A percentile compares a stretch with the other conserved stretches of the same genome.
Evolutionary conservation across 2,329 filamentous ascomycete species (phyloP).

Genomic region (Aspergillus pseudoglaucus): DNA sequence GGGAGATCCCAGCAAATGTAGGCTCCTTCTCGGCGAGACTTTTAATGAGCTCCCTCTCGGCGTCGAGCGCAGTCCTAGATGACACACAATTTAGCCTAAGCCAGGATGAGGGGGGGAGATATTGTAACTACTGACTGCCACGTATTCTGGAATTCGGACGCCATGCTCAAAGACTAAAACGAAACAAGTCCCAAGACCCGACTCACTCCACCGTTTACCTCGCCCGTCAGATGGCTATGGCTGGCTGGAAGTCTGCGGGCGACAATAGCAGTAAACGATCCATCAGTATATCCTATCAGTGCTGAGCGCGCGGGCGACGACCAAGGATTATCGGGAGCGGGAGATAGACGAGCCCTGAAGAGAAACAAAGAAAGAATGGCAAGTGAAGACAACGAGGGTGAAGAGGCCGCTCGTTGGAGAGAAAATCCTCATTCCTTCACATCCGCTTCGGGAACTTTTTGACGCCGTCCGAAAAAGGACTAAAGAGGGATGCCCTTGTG

Average conservation of each 20-base stretch:
- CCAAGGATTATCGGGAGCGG: neutral
- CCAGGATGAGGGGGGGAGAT: neutral
- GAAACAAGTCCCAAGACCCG: constrained; percentile 12
- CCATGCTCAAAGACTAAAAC: constrained; percentile 30
- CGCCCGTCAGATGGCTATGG: constrained; percentile 53
- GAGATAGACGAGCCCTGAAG: neutral
- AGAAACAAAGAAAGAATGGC: neutral
- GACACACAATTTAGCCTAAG: constrained; percentile 9
- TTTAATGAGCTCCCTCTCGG: constrained; percentile 44
- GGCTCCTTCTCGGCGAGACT: constrained; percentile 46
- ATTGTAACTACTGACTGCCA: constrained; percentile 43
- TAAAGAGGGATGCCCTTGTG: constrained; percentile 1
- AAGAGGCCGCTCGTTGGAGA: constrained; percentile 15
- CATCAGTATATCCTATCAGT: constrained; percentile 38
- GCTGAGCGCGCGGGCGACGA: neutral
- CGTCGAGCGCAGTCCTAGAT: constrained; percentile 33
- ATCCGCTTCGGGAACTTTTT: constrained; percentile 10
- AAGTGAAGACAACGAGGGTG: constrained; percentile 7
- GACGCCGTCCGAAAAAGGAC: constrained; percentile 5
- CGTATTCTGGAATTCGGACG: constrained; percentile 43
- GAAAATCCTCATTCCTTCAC: constrained; percentile 14
- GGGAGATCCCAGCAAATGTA: constrained; percentile 45
- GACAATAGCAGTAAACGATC: constrained; percentile 47
- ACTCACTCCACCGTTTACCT: constrained; percentile 47
- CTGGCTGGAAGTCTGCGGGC: constrained; percentile 45